Percentiles rank a stretch among this genome's conserved stretches.
These are phyloP conservation scores for Moniliella sp. DNA, from an alignment of 1,284 basidiomycete genomes.

Conservation along the genomic window DNA sequence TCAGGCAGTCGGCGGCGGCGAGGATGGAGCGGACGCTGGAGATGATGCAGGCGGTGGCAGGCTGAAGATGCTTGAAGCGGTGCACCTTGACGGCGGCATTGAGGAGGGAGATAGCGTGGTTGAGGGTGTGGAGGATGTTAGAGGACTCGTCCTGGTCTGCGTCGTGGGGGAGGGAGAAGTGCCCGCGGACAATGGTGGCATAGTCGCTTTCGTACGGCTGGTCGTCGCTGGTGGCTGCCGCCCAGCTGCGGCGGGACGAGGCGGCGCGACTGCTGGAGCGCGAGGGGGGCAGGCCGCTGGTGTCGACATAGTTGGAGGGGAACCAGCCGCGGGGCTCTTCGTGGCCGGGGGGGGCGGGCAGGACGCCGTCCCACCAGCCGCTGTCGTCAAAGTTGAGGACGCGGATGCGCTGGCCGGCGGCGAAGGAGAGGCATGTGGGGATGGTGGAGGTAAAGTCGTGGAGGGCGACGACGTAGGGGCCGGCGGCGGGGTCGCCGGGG, in stretches of 20 bases:
- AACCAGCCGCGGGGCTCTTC: constrained; percentile 59
- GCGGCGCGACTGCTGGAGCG: neutral
- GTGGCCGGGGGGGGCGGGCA: too few relatives aligned
- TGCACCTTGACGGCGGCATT: constrained; percentile 59
- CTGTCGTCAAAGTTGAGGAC: constrained; percentile 65
- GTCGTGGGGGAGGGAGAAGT: neutral
- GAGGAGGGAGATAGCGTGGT: constrained; percentile 63
- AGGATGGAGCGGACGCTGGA: constrained; percentile 78
- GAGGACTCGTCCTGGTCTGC: neutral
- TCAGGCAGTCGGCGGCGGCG: constrained; percentile 60
- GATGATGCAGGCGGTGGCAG: constrained; percentile 53
- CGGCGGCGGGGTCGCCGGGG: constrained; percentile 7
- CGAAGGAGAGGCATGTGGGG: constrained; percentile 56
- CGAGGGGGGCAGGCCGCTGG: neutral
- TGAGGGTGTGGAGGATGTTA: constrained; percentile 38
- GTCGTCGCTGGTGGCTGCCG: neutral
- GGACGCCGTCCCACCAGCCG: constrained; percentile 97
- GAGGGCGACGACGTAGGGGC: constrained; percentile 32
- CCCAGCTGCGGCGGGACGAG: neutral
- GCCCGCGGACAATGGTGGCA: neutral
- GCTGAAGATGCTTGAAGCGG: constrained; percentile 52
- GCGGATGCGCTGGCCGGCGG: constrained; percentile 67
- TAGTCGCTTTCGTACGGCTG: too few relatives aligned
- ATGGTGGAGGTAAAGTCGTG: constrained; percentile 29
- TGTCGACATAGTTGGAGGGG: constrained; percentile 46